Evolutionary conservation across 2,329 filamentous ascomycete genomes (phyloP).

Genomic region (Penicillium sp.): DNA sequence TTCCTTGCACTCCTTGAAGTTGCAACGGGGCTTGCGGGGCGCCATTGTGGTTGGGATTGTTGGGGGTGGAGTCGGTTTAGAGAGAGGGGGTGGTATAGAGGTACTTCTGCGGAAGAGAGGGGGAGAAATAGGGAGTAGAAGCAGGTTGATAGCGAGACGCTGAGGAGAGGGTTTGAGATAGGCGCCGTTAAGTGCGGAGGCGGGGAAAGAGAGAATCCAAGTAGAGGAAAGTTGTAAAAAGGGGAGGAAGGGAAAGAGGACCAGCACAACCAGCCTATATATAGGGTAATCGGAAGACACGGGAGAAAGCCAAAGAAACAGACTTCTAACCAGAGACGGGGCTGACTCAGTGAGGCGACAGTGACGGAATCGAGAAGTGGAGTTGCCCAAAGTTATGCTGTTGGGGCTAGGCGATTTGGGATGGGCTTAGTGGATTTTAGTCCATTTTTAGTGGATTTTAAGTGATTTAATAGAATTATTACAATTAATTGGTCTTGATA

Average conservation of each 20-base stretch:
- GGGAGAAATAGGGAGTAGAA: not conserved
- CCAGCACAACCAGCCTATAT: slow-evolving; percentile 13
- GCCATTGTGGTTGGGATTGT: slow-evolving; percentile 33
- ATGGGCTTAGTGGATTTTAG: not conserved
- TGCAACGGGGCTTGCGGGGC: slow-evolving; percentile 69
- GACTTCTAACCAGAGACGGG: slow-evolving; percentile 13
- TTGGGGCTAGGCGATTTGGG: not conserved
- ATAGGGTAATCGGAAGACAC: slow-evolving; percentile 28
- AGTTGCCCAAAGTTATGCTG: slow-evolving; percentile 20
- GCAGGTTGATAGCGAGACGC: not conserved
- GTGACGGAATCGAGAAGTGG: slow-evolving; percentile 28
- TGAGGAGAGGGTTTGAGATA: slow-evolving; percentile 15
- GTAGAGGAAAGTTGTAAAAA: slow-evolving; percentile 5
- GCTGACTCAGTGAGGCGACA: slow-evolving; percentile 26
- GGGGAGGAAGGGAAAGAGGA: slow-evolving; percentile 2
- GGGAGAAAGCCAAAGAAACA: slow-evolving; percentile 19
- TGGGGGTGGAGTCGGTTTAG: not conserved
- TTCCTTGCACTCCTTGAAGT: slow-evolving; percentile 84
- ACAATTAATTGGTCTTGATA: not conserved
- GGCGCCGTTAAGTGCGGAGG: slow-evolving; percentile 19
- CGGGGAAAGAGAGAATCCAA: not conserved
- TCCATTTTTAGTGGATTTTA: not conserved
- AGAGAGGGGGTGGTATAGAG: not conserved
- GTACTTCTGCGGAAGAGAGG: slow-evolving; percentile 3
- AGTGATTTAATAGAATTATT: not conserved